Base-by-base conservation (phyloP, 768 basidiomycete genomes). In the Clitopilus passeckerianus region DNA sequence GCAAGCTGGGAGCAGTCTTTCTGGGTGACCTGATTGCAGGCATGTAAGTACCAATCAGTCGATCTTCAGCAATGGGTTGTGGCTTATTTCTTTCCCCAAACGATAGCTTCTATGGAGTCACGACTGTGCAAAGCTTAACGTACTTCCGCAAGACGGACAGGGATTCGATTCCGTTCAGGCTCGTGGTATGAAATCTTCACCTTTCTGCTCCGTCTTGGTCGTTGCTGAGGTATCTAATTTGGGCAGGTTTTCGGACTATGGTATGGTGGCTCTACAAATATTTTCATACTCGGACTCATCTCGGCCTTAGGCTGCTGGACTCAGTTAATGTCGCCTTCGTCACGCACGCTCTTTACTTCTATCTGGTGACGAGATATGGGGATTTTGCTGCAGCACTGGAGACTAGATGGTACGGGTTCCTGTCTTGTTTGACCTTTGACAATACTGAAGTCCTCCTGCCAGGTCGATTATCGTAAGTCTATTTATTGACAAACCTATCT, bases 1-100 rank as follows among this genome's bases (percentile, higher is more conserved):
- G 70, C 57, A 80, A 73, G 6, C 65, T 83, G 0, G 82, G 81
- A 2, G 78, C 80, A 7, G 70, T 77, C 33, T 74, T 81, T 54
- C 58, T 81, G 1, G 81, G 81, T 2, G 72, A 73, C 27, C 67
- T 80, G 53, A 62, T 74, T 33, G 74, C 76, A 53, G 65, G 73
- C 37, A 68, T 75, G 79, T 80, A 58, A 56, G 76, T 68, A 4
- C 23, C 44, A 30, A 41, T 33, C 24, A 15, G 34, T 12, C 23
- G 37, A 37, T 22, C 56, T 30, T 30, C 27, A 30, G 27, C 27
- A 30, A 30, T 3, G 27, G 7, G 7, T 30, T 30, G 27, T 30
- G 27, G 34, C 35, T 44, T 20, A 8, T 34, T 50, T 27, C 10
- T 30, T 35, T 33, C 59, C 15, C n/a, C 22, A 30, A 5, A 41